Percentiles rank a stretch among this genome's conserved stretches.
phyloP scores from a whole-genome alignment of 257 asterid genomes.

The Solanum bukasovii region DNA sequence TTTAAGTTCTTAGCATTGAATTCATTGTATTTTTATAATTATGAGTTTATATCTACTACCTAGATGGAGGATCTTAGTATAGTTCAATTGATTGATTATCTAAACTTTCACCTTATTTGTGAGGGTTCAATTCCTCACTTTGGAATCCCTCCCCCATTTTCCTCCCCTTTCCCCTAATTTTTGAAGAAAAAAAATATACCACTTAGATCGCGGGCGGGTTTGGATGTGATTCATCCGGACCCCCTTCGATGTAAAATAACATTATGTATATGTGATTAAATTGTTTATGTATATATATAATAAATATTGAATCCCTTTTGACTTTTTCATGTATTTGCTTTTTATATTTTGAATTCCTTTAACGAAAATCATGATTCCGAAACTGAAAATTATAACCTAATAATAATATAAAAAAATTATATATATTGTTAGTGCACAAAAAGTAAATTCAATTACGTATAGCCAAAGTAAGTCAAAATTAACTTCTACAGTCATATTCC shows the following conservation, averaged over 20 bases:
- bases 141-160: neutral
- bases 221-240: neutral
- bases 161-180: neutral
- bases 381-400: neutral
- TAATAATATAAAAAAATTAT: neutral
- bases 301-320: neutral
- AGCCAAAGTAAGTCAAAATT: neutral
- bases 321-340: neutral
- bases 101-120: neutral
- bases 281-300: neutral
- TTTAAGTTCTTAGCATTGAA: neutral
- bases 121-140: neutral
- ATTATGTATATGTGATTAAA: no score
- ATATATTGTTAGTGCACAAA: neutral
- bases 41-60: neutral
- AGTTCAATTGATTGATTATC: neutral
- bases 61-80: neutral
- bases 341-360: no score
- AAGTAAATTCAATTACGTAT: neutral
- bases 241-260: neutral
- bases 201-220: neutral
- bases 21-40: neutral
- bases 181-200: neutral
- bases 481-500: neutral
- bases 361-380: no score